A percentile compares a stretch with the other conserved stretches of the same genome.
Conservation (phyloP, 805 yeast species). For the Ogataea saltuana region DNA sequence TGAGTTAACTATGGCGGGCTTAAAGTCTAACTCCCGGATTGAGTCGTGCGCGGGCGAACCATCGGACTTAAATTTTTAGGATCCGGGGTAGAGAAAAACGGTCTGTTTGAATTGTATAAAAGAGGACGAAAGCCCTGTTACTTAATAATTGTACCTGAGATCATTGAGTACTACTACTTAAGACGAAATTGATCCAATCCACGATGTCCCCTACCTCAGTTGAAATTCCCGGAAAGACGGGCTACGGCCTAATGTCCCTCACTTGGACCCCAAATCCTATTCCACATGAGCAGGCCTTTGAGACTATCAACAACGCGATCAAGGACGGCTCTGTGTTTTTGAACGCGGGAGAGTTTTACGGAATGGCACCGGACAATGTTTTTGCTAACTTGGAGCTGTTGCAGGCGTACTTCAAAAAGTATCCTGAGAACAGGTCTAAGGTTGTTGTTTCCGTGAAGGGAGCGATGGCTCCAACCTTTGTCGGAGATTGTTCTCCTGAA, state of each 20-base stretch:
- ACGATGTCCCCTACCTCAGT: slow-evolving; percentile 2
- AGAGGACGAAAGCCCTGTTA: no score
- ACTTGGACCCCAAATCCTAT: slow-evolving; percentile 67
- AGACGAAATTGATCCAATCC: not conserved
- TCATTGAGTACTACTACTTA: not conserved
- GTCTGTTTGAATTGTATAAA: no score
- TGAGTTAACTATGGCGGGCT: no score
- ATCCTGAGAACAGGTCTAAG: slow-evolving; percentile 57
- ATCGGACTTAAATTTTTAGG: not conserved
- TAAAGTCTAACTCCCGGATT: no score
- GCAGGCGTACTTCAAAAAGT: slow-evolving; percentile 54
- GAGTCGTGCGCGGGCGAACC: no score
- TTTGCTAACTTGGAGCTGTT: slow-evolving; percentile 56
- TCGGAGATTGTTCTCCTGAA: slow-evolving; percentile 54
- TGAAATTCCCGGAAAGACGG: slow-evolving; percentile 38
- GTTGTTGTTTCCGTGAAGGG: slow-evolving; percentile 72
- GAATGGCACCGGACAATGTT: slow-evolving; percentile 43
- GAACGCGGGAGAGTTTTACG: slow-evolving; percentile 82
- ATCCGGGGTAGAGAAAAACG: no score
- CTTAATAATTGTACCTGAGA: not conserved
- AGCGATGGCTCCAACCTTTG: slow-evolving; percentile 37
- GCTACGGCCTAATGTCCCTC: slow-evolving; percentile 81
- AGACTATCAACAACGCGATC: slow-evolving; percentile 53
- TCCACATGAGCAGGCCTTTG: slow-evolving; percentile 54
- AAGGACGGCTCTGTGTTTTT: slow-evolving; percentile 51